A percentile compares a stretch with the other conserved stretches of the same genome.
phyloP scores from a whole-genome alignment of 345 rosid species.

The Sapria himalayana region DNA sequence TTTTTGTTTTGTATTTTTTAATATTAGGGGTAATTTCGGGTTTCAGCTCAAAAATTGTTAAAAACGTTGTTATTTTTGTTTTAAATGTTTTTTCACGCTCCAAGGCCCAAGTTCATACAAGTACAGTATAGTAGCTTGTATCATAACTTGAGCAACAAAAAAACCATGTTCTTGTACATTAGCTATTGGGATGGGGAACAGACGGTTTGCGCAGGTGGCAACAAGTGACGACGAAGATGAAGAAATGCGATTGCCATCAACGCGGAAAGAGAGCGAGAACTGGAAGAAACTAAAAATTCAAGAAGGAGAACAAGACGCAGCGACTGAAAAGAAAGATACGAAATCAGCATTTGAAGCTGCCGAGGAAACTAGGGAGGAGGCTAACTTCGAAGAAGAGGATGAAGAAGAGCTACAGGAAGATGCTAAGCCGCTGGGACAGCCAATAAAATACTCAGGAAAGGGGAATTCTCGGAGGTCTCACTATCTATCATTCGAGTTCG shows the following conservation, averaged over 20 bases:
- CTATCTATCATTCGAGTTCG: conserved; percentile 46
- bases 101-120: too few species aligned
- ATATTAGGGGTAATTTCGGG: too few species aligned
- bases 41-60: too few species aligned
- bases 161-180: too few species aligned
- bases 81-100: too few species aligned
- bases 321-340: conserved; percentile 16
- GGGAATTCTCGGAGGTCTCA: conserved; percentile 54
- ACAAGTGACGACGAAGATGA: conserved; percentile 77
- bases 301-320: conserved; percentile 18
- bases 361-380: conserved; percentile 8
- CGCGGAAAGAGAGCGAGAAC: conserved; percentile 16
- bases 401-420: conserved; percentile 52
- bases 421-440: conserved; percentile 57
- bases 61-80: too few species aligned
- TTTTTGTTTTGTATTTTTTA: too few species aligned
- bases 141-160: too few species aligned
- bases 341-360: conserved; percentile 6
- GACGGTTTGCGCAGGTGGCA: conserved; percentile 53
- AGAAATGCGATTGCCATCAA: conserved; percentile 6
- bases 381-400: conserved; percentile 23
- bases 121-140: too few species aligned
- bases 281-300: conserved; percentile 37
- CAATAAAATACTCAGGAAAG: conserved; percentile 40
- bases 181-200: conserved; percentile 36